Base-by-base conservation (phyloP, 768 basidiomycete species). In the Saitozyma sp. region DNA sequence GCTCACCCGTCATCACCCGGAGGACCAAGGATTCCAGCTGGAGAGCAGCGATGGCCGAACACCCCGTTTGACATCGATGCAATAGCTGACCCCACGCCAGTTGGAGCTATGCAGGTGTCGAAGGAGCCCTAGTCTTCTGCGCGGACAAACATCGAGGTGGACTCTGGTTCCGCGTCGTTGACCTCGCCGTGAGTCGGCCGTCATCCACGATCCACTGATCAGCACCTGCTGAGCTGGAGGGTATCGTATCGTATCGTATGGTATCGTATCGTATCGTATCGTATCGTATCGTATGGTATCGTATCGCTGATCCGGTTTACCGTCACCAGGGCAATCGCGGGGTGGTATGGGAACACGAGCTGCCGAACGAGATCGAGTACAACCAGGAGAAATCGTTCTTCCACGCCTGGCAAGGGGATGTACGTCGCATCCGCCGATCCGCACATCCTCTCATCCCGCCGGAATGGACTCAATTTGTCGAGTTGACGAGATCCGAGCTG, bases 361-460 rank as follows among this genome's bases (percentile, higher is more conserved):
- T 97, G 6, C 95, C 92, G 69, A 83, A 88, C 29, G 87, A 86
- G 40, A 85, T 95, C 66, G 86, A 89, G 60, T 91, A 92, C 75
- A 82, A 85, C 73, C 84, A 89, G 72, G 95, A 98, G 76, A 83
- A 92, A 63, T 84, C 88, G 2, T 94, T 88, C 84, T 96, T 98
- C 73, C 91, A 95, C 81, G 88, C 92, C 0, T 97, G 96, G 79
- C 83, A 88, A 3, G 89, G 91, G 56, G 94, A 99, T 82, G 94
- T 95, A 74, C 80, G 93, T 68, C 4, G 41, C n/a, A 29, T 8
- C 56, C 42, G 56, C 41, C 42, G 20, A 41, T 29, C 58, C 50
- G 42, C 58, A 56, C 48, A 39, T 56, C 3, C 13, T 16, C 65
- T 54, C 53, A 61, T 54, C n/a, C n/a, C n/a, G n/a, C n/a, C n/a